Base-by-base conservation (phyloP, 2,329 filamentous ascomycete species). In the Coniochaeta sp. region DNA sequence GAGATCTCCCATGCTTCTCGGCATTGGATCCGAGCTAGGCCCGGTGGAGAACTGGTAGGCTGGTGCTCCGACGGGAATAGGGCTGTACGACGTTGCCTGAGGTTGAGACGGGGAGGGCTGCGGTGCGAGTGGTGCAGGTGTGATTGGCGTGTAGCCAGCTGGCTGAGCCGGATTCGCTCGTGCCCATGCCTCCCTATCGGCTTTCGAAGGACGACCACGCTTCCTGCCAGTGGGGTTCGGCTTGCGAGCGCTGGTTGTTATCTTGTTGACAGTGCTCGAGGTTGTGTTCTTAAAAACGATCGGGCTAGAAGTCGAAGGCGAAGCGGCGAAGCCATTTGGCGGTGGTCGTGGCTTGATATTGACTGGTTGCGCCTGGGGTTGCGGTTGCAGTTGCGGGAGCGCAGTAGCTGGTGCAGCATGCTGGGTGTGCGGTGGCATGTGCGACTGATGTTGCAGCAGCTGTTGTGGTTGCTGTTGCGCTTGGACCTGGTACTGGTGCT, bases 141-240 rank as follows among this genome's bases (percentile, higher is more conserved):
- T 54, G 26, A 58, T 61, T 6, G 60, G 57, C 24, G 56, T 52
- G 27, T 60, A 59, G 8, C 52, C 51, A 4, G 52, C 55, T 32
- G 56, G 32, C 51, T 61, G 61, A 49, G 57, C 53, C 14, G 52
- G 50, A 26, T 52, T 56, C 27, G 54, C 52, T 20, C 57, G 52
- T 9, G 59, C 56, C 27, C 61, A 61, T 9, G 62, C 60, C 30
- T 61, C 57, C 50, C 62, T 62, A 46, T 66, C 64, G 7, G 60
- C 59, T 53, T 66, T 68, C 14, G 65, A 65, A 1, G 67, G 67
- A 14, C 67, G 61, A 3, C 67, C 67, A 22, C 67, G 60, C 50
- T 61, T 67, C 8, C 64, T 60, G 42, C 51, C 53, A 3, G 59
- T 51, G 27, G 61, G 52, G 54, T 24, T 26, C n/a, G 30, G 9